Evolutionary conservation across 1,284 basidiomycete genomes (phyloP).

Genomic region (Earliella scabrosa): DNA sequence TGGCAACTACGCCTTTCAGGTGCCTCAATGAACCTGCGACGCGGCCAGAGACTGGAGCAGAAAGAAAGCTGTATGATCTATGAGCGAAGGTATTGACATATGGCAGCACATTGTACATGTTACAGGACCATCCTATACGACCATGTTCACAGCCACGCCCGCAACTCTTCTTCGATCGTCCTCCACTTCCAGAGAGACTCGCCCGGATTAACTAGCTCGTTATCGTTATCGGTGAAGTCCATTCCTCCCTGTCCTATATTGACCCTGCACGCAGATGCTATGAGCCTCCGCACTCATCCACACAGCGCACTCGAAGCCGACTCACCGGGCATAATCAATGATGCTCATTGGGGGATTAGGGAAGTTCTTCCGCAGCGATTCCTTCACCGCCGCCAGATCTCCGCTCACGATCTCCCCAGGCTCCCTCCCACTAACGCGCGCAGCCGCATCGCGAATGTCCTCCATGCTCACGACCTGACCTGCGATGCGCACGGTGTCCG

Average conservation of each 20-base stretch:
- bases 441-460: conserved; percentile 23
- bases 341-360: conserved; percentile 7
- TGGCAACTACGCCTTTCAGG: neutral
- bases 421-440: conserved; percentile 14
- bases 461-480: conserved; percentile 23
- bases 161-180: conserved; percentile 25
- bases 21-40: no score
- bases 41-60: no score
- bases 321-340: conserved; percentile 10
- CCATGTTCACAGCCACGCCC: neutral
- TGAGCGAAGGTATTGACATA: no score
- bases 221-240: conserved; percentile 28
- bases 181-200: conserved; percentile 32
- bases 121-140: neutral
- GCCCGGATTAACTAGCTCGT: conserved; percentile 30
- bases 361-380: conserved; percentile 14
- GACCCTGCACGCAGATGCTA: conserved; percentile 9
- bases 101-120: neutral
- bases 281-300: no score
- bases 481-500: conserved; percentile 28
- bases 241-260: conserved; percentile 27
- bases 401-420: conserved; percentile 12
- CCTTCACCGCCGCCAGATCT: conserved; percentile 16
- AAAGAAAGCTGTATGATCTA: no score
- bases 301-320: neutral